A percentile compares a stretch with the other conserved stretches of the same genome.
phyloP scores from a whole-genome alignment of 352 stramenopile genomes.

The Phytopythium vexans region DNA sequence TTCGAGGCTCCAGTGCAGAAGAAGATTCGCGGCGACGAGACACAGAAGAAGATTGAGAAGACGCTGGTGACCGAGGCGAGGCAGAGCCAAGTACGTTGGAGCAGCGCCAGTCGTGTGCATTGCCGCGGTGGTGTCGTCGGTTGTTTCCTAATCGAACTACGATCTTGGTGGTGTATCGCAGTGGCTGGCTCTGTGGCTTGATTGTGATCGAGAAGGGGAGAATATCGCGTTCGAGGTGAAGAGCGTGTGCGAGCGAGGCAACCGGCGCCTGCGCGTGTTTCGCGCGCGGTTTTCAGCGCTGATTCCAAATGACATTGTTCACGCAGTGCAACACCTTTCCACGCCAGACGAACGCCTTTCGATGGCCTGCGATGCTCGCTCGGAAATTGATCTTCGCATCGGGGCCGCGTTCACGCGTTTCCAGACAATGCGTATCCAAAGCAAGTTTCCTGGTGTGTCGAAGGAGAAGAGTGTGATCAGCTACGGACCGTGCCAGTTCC shows the following conservation, averaged over 20 bases:
- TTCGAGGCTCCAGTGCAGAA: constrained; percentile 91
- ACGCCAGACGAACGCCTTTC: constrained; percentile 80
- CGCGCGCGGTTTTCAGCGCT: constrained; percentile 93
- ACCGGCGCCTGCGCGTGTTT: constrained; percentile 70
- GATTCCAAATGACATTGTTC: constrained; percentile 89
- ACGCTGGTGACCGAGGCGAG: constrained; percentile 88
- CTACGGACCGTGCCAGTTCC: constrained; percentile 99
- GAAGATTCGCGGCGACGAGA: constrained; percentile 75
- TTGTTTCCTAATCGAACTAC: constrained; percentile 1
- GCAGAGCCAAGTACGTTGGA: constrained; percentile 50
- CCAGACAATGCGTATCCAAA: constrained; percentile 93
- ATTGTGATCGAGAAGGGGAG: constrained; percentile 99
- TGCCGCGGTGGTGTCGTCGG: not conserved
- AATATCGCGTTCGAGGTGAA: constrained; percentile 98
- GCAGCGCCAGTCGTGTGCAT: not conserved
- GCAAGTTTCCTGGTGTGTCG: constrained; percentile 64
- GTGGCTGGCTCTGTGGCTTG: constrained; percentile 97
- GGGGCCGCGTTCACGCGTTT: constrained; percentile 94
- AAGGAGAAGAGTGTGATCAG: constrained; percentile 91
- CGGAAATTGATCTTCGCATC: constrained; percentile 94
- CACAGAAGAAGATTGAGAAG: constrained; percentile 87
- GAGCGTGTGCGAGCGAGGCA: constrained; percentile 76
- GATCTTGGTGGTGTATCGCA: constrained; percentile 13
- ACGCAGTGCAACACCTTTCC: constrained; percentile 82
- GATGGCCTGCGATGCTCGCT: constrained; percentile 87